Base-by-base conservation (phyloP, 2,329 filamentous ascomycete genomes). In the Epicoccum sorghinum region DNA sequence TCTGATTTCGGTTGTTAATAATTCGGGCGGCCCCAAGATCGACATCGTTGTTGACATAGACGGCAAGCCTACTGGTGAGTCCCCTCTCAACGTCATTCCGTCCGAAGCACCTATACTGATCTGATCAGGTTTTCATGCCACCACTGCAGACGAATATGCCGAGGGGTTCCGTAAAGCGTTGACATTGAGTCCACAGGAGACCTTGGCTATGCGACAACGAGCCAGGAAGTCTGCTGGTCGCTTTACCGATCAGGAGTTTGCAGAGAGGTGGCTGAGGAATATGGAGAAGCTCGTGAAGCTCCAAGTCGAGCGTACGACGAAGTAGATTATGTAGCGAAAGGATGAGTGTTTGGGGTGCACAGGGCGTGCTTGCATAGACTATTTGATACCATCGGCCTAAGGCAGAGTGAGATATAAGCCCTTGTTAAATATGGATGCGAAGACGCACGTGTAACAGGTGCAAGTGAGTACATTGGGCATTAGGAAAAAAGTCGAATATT, bases 221-320 rank as follows among this genome's bases (percentile, higher is more conserved):
- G 93, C 95, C 0, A 83, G 92, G 33, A 79, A 83, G 64, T 96
- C 91, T 5, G 90, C 93, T 1, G 84, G 85, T 75, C 81, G 95
- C 41, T 99, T 99, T 70, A 93, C 90, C 0, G 93, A 97, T 68
- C 87, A 89, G 65, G 89, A 89, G 55, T 99, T 99, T 77, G 87
- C 84, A 1, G 82, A 82, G 64, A 88, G 86, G 62, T 99, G 95
- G 93, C 76, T 90, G 38, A 75, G 75, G 27, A 85, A 96, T 73
- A 84, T 96, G 80, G 86, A 89, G 68, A 84, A 82, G 65, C 79
- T 98, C 55, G 84, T 97, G 30, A 67, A 67, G 36, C 61, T 82
- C 66, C 74, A 73, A 57, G 47, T 67, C 22, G 44, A 64, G 33
- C 57, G 65, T 29, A 47, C 57, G 12, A 53, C 52, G 13, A 59